These are phyloP conservation scores for Hemileccinum rubropunctum DNA, from an alignment of 768 basidiomycete genomes.

Conservation along the genomic window DNA sequence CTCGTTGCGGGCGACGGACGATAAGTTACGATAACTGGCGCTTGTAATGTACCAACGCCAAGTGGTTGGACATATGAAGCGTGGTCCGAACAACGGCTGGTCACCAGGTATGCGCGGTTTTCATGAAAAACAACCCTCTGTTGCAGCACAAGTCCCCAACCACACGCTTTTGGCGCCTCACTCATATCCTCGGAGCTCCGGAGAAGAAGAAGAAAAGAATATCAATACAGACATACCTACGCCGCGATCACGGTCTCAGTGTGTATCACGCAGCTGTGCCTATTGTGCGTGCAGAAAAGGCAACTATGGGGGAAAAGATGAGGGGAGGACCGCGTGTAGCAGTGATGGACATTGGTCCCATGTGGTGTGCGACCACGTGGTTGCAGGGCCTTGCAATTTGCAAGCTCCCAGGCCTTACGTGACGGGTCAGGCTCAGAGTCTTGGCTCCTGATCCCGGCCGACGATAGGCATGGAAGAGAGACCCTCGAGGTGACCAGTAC, in stretches of 20 bases:
- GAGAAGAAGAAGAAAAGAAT: constrained; percentile 8
- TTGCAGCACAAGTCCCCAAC: too few species aligned
- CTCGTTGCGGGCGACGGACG: neutral
- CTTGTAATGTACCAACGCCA: neutral
- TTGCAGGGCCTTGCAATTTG: neutral
- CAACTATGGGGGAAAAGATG: neutral
- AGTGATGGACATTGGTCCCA: constrained; percentile 1
- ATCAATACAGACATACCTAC: constrained; percentile 5
- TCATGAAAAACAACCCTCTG: too few species aligned
- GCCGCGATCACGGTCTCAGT: neutral
- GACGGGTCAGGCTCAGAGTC: constrained; percentile 1
- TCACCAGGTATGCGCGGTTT: too few species aligned
- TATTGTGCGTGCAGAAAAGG: neutral
- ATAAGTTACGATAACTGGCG: neutral
- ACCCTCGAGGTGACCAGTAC: too few species aligned
- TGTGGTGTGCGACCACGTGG: constrained; percentile 14
- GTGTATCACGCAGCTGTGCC: too few species aligned
- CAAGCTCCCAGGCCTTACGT: constrained; percentile 1
- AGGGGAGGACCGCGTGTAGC: constrained; percentile 12
- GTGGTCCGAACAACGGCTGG: neutral
- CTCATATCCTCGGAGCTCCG: constrained; percentile 23
- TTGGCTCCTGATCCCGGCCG: constrained; percentile 1
- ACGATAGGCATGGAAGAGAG: neutral
- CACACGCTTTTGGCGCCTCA: neutral
- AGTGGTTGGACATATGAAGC: neutral